These are phyloP conservation scores for Botrytis pseudocinerea DNA, from an alignment of 2,329 filamentous ascomycete genomes.

Conservation along the genomic window DNA sequence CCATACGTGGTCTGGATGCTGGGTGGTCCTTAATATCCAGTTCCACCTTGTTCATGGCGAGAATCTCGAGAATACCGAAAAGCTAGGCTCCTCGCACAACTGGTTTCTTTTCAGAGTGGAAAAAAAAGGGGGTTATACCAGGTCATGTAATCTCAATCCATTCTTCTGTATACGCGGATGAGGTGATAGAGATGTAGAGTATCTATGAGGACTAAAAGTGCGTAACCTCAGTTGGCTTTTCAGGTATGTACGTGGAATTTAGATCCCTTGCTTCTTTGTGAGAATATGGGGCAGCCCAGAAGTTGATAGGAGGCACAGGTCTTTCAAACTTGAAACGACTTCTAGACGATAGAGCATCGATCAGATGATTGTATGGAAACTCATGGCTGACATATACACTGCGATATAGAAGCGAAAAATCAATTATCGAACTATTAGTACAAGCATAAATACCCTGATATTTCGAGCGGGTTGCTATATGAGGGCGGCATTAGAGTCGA, in stretches of 20 bases:
- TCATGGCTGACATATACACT: not conserved
- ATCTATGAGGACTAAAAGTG: not conserved
- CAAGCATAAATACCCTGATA: not conserved
- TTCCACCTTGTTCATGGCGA: not conserved
- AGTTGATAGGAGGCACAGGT: not conserved
- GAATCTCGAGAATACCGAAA: not conserved
- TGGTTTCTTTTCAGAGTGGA: accelerated
- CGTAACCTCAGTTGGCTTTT: not conserved
- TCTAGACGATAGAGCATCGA: not conserved
- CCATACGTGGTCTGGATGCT: not conserved
- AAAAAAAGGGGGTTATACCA: accelerated
- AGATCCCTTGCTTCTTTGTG: not conserved
- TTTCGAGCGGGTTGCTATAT: not conserved
- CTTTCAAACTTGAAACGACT: not conserved
- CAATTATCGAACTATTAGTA: not conserved
- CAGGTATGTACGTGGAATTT: not conserved
- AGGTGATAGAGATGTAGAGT: not conserved
- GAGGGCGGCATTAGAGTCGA: accelerated
- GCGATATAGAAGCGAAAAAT: not conserved
- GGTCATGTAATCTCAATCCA: not conserved
- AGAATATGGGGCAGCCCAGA: accelerated
- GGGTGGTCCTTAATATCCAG: too few relatives aligned
- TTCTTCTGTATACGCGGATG: not conserved
- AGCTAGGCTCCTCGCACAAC: not conserved
- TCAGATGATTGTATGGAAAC: not conserved